Base-by-base conservation (phyloP, 176 grass and related monocot genomes). In the Lolium rigidum region DNA sequence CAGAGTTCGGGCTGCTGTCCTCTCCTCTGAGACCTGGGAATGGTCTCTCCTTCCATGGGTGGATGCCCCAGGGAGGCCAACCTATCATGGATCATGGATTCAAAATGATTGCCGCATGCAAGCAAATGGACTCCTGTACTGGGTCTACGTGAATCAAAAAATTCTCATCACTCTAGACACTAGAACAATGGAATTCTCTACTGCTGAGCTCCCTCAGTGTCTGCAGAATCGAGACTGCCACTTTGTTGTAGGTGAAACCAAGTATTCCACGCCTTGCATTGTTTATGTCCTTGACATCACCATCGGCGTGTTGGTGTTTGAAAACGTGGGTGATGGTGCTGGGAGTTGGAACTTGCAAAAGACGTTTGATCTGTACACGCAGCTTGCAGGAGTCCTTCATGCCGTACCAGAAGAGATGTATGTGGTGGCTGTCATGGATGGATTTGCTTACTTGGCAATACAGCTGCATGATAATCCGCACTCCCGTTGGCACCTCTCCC, bases 381-480 rank as follows among this genome's bases (percentile, higher is more conserved):
- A 2, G 15, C 28, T 68, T 39, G 18, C 31, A 1, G 11, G 38
- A 15, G 4, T 7, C 77, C 11, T 22, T n/a, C 11, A 25, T 26
- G 35, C 5, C 65, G 0, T 9, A 68, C 31, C 65, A 38, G 14
- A 22, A 17, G 49, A 16, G 35, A 31, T 82, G 28, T 5, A 44
- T 17, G 66, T 71, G 8, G 11, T 44, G 7, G 66, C 50, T 21
- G 12, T 71, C 22, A 41, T 35, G 66, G 65, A 58, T 57, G 80
- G 80, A 2, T 71, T 70, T 26, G 80, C 22, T 37, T 82, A 82
- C 66, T 56, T 71, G 66, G 66, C 28, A 55, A 44, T 66, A 15
- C 50, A 43, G 50, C 17, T 20, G 18, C 13, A 68, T 38, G 15
- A 47, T 72, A 9, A 21, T 9, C 10, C 11, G 12, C 7, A 38